These are phyloP conservation scores for Monilinia fructicola DNA, from an alignment of 2,329 filamentous ascomycete genomes.

Conservation along the genomic window DNA sequence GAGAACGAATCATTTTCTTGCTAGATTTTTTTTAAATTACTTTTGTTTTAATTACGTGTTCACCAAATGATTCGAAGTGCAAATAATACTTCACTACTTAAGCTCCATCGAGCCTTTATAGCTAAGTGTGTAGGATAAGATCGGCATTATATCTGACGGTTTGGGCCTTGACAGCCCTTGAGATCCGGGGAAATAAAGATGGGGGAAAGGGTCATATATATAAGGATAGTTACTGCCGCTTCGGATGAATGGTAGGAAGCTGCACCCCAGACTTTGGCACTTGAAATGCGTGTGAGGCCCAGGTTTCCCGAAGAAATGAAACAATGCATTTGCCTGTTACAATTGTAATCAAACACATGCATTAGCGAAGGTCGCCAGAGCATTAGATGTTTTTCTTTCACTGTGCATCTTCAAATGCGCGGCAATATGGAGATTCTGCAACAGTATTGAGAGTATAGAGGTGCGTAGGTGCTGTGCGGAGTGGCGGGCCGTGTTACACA, in stretches of 20 bases:
- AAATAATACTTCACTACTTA: background rate
- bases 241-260: background rate
- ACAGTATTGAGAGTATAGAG: background rate
- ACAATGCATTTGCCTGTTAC: background rate
- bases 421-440: background rate
- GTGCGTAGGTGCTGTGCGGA: constrained; percentile 5
- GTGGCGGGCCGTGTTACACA: constrained; percentile 23
- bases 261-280: constrained; percentile 14
- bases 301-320: background rate
- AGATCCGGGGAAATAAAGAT: constrained; percentile 6
- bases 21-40: background rate
- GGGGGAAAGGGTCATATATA: background rate
- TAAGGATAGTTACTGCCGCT: background rate
- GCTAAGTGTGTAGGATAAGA: background rate
- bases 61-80: constrained; percentile 11
- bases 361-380: background rate
- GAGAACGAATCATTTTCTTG: background rate
- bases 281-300: background rate
- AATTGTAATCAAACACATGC: background rate
- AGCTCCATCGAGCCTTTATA: too few relatives aligned
- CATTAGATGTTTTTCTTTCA: background rate
- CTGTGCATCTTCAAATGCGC: background rate
- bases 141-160: background rate
- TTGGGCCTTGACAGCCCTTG: background rate
- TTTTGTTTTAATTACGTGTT: background rate